Conservation (phyloP, 306 rosid genomes). For the Lathyrus oleraceus region DNA sequence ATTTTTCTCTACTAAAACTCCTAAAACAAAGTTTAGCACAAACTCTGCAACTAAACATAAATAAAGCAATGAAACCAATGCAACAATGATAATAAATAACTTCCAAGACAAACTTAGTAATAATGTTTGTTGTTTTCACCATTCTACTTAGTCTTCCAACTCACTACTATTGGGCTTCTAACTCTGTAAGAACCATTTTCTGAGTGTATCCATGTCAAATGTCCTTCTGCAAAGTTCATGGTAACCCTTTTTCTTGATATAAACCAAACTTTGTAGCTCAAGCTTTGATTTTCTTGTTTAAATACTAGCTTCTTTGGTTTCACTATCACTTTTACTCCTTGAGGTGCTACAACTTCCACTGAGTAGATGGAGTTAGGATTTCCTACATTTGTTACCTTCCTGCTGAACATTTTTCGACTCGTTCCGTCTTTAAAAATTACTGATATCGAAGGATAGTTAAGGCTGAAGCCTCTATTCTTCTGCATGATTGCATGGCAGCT, state of each 20-base stretch:
- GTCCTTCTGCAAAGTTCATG: conserved; percentile 55
- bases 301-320: conserved; percentile 62
- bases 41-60: conserved; percentile 34
- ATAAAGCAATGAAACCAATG: conserved; percentile 38
- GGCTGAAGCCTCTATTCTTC: conserved; percentile 72
- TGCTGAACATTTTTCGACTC: conserved; percentile 50
- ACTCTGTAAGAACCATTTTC: conserved; percentile 55
- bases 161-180: conserved; percentile 83
- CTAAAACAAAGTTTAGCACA: conserved; percentile 29
- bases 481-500: conserved; percentile 57
- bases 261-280: conserved; percentile 67
- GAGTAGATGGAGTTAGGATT: conserved; percentile 66
- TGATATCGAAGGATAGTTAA: conserved; percentile 84
- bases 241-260: conserved; percentile 56
- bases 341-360: conserved; percentile 66
- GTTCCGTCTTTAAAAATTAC: conserved; percentile 54
- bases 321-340: conserved; percentile 68
- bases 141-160: conserved; percentile 56
- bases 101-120: conserved; percentile 12
- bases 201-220: conserved; percentile 69
- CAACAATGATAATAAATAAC: conserved; percentile 18
- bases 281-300: conserved; percentile 50
- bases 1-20: conserved; percentile 34
- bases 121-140: not conserved
- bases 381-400: conserved; percentile 76